These are phyloP conservation scores for Tubosaeta sp. DNA, from an alignment of 768 basidiomycete genomes.

Conservation along the genomic window DNA sequence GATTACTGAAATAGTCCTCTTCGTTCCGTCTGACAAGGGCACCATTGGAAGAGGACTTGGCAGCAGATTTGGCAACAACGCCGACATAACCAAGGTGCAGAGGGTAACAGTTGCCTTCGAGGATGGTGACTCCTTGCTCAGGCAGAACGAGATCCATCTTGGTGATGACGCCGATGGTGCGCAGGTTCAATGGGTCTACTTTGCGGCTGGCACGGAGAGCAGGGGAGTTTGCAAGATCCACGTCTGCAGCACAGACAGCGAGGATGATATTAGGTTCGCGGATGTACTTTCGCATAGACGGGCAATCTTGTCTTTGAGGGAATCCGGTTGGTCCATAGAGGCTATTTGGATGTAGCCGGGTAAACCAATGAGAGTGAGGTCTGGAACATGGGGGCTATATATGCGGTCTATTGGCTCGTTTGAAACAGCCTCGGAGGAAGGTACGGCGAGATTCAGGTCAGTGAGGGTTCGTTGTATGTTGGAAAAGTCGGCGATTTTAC, in stretches of 20 bases:
- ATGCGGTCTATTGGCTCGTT: slow-evolving; percentile 96
- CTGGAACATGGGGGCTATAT: slow-evolving; percentile 93
- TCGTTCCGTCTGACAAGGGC: slow-evolving; percentile 55
- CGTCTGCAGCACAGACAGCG: slow-evolving; percentile 98
- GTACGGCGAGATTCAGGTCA: slow-evolving; percentile 92
- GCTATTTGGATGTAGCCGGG: slow-evolving; percentile 97
- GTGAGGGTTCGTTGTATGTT: slow-evolving; percentile 89
- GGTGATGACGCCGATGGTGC: slow-evolving; percentile 96
- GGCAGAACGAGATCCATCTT: slow-evolving; percentile 98
- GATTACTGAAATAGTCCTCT: slow-evolving; percentile 60
- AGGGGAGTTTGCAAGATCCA: slow-evolving; percentile 97
- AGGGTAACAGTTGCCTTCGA: slow-evolving; percentile 92
- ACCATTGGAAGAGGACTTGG: slow-evolving; percentile 47
- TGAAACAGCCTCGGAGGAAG: slow-evolving; percentile 86
- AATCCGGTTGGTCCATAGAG: slow-evolving; percentile 93
- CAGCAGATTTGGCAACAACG: slow-evolving; percentile 80
- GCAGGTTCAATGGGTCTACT: slow-evolving; percentile 90
- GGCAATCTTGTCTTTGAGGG: slow-evolving; percentile 89
- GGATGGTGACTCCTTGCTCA: slow-evolving; percentile 73
- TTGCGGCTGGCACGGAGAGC: slow-evolving; percentile 89
- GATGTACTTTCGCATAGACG: slow-evolving; percentile 93
- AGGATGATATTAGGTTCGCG: slow-evolving; percentile 98
- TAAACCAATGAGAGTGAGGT: slow-evolving; percentile 94
- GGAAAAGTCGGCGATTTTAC: slow-evolving; percentile 88
- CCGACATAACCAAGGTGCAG: slow-evolving; percentile 96